Conservation (phyloP, 345 rosid species). For the Turnera subulata region DNA sequence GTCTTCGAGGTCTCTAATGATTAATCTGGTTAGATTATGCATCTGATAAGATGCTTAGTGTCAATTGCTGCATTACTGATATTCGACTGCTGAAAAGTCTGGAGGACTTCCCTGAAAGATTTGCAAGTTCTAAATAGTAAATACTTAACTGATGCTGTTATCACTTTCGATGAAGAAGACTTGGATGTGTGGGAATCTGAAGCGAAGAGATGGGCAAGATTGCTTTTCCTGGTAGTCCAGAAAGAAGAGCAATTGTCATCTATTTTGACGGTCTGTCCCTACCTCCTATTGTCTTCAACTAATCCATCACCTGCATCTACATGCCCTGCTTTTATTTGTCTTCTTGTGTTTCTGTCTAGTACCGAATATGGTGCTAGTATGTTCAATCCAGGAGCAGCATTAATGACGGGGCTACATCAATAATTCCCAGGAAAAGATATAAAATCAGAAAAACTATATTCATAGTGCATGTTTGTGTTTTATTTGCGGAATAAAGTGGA, state of each 20-base stretch:
- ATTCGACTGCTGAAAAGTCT: constrained; percentile 48
- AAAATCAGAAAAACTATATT: too few species aligned
- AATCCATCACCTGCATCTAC: too few species aligned
- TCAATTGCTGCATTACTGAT: constrained; percentile 19
- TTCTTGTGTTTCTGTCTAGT: too few species aligned
- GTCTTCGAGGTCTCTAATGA: constrained; percentile 62
- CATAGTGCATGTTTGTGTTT: too few species aligned
- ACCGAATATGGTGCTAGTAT: background rate
- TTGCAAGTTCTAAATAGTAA: constrained; percentile 34
- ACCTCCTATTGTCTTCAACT: constrained; percentile 7
- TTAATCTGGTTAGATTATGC: constrained; percentile 20
- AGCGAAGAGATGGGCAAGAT: constrained; percentile 78
- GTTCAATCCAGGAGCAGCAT: constrained; percentile 19
- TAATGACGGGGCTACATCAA: constrained; percentile 16
- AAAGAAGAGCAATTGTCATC: constrained; percentile 49
- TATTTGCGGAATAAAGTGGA: too few species aligned
- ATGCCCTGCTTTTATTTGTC: too few species aligned
- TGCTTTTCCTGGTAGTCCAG: constrained; percentile 50
- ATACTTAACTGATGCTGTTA: constrained; percentile 22
- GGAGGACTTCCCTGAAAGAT: constrained; percentile 50
- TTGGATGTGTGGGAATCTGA: constrained; percentile 80
- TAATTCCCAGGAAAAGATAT: too few species aligned
- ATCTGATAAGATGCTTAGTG: constrained; percentile 23
- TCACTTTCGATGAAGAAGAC: constrained; percentile 75
- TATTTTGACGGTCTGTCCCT: constrained; percentile 50